Percentiles rank a stretch among this genome's conserved stretches.
Conservation (phyloP, 2,329 filamentous ascomycete species). For the Verticillium nubilum region DNA sequence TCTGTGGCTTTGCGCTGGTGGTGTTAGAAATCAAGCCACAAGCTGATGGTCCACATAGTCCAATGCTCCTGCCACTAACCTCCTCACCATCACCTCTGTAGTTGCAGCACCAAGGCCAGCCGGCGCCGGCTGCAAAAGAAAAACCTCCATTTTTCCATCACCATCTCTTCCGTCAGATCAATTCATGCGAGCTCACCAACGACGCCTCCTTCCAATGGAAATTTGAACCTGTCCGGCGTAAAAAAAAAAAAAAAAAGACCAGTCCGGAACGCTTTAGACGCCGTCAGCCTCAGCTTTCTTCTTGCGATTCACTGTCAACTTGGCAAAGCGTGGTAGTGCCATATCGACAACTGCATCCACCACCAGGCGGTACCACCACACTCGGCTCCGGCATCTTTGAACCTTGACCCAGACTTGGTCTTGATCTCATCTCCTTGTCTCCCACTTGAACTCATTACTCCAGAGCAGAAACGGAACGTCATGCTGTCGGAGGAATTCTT, state of each 20-base stretch:
- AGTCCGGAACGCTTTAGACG: neutral
- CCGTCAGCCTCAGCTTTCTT: neutral
- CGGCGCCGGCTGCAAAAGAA: neutral
- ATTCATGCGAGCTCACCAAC: neutral
- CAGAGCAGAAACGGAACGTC: constrained; percentile 1
- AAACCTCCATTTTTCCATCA: constrained; percentile 1
- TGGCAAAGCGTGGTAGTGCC: neutral
- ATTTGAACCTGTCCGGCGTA: neutral
- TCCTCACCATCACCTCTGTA: too few species aligned
- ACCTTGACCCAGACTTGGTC: neutral
- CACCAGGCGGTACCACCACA: neutral
- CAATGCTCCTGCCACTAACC: neutral
- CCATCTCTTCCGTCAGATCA: neutral
- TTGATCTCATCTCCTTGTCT: neutral
- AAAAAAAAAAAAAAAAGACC: neutral
- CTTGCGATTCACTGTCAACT: neutral
- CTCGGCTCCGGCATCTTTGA: neutral
- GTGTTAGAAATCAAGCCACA: neutral
- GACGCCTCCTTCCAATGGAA: neutral
- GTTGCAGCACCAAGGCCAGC: neutral
- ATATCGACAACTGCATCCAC: neutral
- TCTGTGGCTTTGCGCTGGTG: neutral
- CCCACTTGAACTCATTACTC: neutral
- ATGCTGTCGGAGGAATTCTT: constrained; percentile 60
- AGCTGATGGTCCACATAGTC: neutral